These are phyloP conservation scores for Reutealis trisperma DNA, from an alignment of 345 rosid genomes.

Conservation along the genomic window DNA sequence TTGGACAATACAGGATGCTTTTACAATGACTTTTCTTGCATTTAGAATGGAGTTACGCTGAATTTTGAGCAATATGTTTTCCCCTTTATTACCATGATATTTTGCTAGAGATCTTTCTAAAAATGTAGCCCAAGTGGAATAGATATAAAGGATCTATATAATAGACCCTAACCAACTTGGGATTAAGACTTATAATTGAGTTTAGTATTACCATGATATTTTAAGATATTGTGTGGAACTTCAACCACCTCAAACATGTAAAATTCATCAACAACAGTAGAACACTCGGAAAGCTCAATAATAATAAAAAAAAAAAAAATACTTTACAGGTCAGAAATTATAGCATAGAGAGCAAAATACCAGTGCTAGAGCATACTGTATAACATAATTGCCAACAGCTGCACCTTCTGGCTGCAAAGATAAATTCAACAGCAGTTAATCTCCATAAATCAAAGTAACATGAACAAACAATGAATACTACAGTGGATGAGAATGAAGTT, in stretches of 20 bases:
- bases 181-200: background rate
- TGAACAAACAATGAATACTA: background rate
- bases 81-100: background rate
- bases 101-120: background rate
- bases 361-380: conserved; percentile 96
- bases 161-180: background rate
- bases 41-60: background rate
- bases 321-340: background rate
- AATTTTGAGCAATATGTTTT: background rate
- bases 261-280: background rate
- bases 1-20: background rate
- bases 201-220: background rate
- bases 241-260: background rate
- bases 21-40: background rate
- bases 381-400: conserved; percentile 76
- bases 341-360: conserved; percentile 39
- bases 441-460: background rate
- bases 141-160: background rate
- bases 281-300: background rate
- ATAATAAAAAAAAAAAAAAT: background rate
- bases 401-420: conserved; percentile 95
- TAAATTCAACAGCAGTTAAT: background rate
- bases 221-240: background rate
- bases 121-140: background rate
- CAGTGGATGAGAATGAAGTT: background rate